Conservation (phyloP, 306 rosid species). For the Purshia tridentata region DNA sequence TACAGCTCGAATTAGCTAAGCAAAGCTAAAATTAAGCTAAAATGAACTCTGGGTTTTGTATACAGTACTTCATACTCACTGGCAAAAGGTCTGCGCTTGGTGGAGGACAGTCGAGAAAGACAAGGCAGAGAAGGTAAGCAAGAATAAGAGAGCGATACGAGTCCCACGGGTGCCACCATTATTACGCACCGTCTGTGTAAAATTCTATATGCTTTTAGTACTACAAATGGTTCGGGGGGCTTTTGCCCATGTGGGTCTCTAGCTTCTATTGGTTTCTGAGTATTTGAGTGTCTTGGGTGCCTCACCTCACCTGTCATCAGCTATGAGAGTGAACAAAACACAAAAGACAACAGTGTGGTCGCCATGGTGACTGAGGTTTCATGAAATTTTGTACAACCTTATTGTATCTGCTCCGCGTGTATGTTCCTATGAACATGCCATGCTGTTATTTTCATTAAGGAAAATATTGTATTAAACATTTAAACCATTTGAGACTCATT, state of each 20-base stretch:
- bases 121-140: constrained; percentile 45
- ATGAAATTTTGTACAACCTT: not conserved
- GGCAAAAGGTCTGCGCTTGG: constrained; percentile 48
- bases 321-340: not conserved
- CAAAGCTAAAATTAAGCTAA: constrained; percentile 13
- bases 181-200: not conserved
- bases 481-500: too few species aligned
- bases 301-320: too few species aligned
- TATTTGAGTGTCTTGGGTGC: not conserved
- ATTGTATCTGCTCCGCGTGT: constrained; percentile 9
- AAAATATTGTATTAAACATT: too few species aligned
- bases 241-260: not conserved
- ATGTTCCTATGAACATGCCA: not conserved
- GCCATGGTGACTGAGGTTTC: not conserved
- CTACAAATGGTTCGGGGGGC: constrained; percentile 1
- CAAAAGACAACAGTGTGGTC: constrained; percentile 9
- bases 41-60: not conserved
- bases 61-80: constrained; percentile 39
- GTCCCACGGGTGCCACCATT: constrained; percentile 52
- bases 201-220: not conserved
- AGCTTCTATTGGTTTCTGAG: constrained; percentile 7
- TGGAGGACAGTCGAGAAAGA: constrained; percentile 39
- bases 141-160: constrained; percentile 40
- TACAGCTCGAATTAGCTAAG: constrained; percentile 4
- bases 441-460: too few species aligned